Evolutionary conservation across 306 rosid species (phyloP).

Genomic region (Arachis hypogaea): DNA sequence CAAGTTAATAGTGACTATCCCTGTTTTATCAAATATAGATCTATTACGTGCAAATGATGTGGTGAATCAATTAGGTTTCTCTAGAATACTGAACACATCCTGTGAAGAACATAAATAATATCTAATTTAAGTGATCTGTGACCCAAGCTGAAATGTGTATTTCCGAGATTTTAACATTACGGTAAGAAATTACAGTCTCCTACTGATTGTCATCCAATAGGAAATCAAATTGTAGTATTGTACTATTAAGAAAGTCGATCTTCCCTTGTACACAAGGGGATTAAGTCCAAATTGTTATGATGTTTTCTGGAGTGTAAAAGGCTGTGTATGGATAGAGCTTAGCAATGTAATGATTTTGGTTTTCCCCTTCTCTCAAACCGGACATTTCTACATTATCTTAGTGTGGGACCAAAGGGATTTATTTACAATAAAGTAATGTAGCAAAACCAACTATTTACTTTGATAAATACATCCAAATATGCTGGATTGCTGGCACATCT

Average conservation of each 20-base stretch:
- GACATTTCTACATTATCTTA: slow-evolving; percentile 21
- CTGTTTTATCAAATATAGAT: slow-evolving; percentile 7
- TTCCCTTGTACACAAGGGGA: not conserved
- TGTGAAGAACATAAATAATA: slow-evolving; percentile 18
- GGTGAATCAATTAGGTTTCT: not conserved
- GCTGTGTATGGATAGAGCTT: not conserved
- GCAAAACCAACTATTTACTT: not conserved
- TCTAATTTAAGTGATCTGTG: not conserved
- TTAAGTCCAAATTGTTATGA: not conserved
- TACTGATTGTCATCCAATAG: slow-evolving; percentile 1
- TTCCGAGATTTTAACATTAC: not conserved
- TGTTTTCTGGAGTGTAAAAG: not conserved
- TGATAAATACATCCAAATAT: slow-evolving; percentile 1
- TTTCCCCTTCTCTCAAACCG: slow-evolving; percentile 11
- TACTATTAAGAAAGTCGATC: slow-evolving; percentile 20
- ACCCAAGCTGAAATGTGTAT: not conserved
- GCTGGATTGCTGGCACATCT: not conserved
- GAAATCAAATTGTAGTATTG: slow-evolving; percentile 11
- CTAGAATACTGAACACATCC: not conserved
- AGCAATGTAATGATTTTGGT: not conserved
- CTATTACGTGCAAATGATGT: slow-evolving; percentile 11
- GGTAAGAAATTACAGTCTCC: slow-evolving; percentile 15
- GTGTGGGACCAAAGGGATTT: not conserved
- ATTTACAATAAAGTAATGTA: not conserved
- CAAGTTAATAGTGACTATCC: not conserved